Percentiles rank a stretch among this genome's conserved stretches.
Evolutionary conservation across 2,329 filamentous ascomycete species (phyloP).

Genomic region (Exserohilum turcica): DNA sequence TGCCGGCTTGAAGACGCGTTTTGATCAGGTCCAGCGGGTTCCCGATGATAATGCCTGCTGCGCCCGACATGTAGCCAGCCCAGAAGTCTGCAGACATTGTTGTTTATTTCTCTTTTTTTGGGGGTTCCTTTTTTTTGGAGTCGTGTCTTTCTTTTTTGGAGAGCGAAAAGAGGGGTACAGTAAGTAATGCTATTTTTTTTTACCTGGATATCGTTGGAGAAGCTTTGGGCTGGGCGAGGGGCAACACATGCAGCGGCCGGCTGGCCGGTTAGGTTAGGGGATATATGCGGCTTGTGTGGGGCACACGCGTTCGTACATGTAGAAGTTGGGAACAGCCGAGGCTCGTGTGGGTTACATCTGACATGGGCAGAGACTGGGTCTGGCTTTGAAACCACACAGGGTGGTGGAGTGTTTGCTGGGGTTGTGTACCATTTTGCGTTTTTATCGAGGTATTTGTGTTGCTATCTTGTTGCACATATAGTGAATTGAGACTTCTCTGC

Average conservation of each 20-base stretch:
- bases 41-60: slow-evolving; percentile 82
- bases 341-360: slow-evolving; percentile 7
- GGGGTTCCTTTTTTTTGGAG: background rate
- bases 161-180: background rate
- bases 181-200: too few species aligned
- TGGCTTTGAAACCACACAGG: background rate
- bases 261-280: too few species aligned
- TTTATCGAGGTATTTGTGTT: too few species aligned
- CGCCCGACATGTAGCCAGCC: slow-evolving; percentile 89
- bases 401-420: too few species aligned
- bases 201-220: too few species aligned
- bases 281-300: slow-evolving; percentile 14
- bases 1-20: slow-evolving; percentile 76
- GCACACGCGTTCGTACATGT: background rate
- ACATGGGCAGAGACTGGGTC: background rate
- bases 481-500: too few species aligned
- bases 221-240: slow-evolving; percentile 17
- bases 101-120: background rate
- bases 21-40: slow-evolving; percentile 84
- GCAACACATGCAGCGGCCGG: slow-evolving; percentile 1
- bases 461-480: too few species aligned
- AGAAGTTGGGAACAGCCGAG: slow-evolving; percentile 17
- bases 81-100: slow-evolving; percentile 91
- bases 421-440: too few species aligned
- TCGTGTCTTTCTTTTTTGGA: background rate